Base-by-base conservation (phyloP, 2,329 filamentous ascomycete genomes). In the Diaporthe humulicola region DNA sequence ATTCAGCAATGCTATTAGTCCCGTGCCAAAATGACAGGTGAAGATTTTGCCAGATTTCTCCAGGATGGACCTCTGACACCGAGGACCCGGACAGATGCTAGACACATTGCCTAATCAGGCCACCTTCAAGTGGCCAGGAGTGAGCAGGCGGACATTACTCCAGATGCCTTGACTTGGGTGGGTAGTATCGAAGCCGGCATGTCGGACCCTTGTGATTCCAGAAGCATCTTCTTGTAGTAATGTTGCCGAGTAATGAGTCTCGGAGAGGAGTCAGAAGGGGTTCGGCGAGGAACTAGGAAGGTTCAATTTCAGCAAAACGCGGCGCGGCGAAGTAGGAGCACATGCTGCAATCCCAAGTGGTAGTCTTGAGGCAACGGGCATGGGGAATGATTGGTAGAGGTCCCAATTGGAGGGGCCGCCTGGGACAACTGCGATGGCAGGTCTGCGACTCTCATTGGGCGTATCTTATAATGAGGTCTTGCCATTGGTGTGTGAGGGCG, bases 331-430 rank as follows among this genome's bases (percentile, higher is more conserved):
- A 33, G 45, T 10, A 56, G 38, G 33, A 22, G 57, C 70, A 72
- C 58, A 64, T 61, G 70, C 33, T 38, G 14, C 48, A 64, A 69
- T 52, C 64, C 64, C 64, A 52, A 67, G 45, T 12, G 38, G 22
- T 36, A 60, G 45, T 61, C 70, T 64, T 72, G 45, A 42, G 57
- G 30, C 19, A 40, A 33, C 28, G 38, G 30, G 52, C 45, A n/a
- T 33, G 70, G 52, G 17, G 70, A 12, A 36, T 61, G 45, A 72
- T 72, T 64, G 57, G 70, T 56, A 54, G 70, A 64, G 45, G 45
- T 64, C 42, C 45, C 38, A 42, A 72, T 54, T 64, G 36, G 33
- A 71, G 70, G 57, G 57, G 57, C 57, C 45, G 58, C 33, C 70
- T 54, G 45, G 45, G 50, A 33, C 45, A 54, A 48, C 8, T 33